Conservation (phyloP, 495 filamentous ascomycete genomes). For the Physcia stellaris region DNA sequence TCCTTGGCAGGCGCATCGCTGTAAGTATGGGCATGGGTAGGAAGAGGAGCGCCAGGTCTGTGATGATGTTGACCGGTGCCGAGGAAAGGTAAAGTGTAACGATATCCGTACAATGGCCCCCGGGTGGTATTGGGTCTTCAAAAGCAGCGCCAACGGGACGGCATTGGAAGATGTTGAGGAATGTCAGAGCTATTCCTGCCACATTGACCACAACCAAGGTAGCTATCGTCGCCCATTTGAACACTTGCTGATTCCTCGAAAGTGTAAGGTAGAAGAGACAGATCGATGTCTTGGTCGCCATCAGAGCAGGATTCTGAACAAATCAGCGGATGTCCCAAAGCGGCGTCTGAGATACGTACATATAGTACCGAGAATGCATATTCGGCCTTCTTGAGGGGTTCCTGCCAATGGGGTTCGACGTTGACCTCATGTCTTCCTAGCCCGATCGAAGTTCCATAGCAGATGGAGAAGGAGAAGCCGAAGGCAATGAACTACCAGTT, state of each 20-base stretch:
- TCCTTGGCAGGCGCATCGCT: conserved; percentile 63
- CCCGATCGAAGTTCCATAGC: conserved; percentile 54
- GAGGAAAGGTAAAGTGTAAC: conserved; percentile 74
- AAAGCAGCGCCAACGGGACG: conserved; percentile 55
- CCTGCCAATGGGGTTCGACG: conserved; percentile 33
- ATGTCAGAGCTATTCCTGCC: conserved; percentile 63
- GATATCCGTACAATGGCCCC: conserved; percentile 53
- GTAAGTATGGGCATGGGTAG: conserved; percentile 83
- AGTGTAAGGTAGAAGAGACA: conserved; percentile 76
- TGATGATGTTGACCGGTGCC: conserved; percentile 70
- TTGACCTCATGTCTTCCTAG: conserved; percentile 63
- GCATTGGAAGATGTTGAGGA: conserved; percentile 86
- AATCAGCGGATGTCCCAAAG: conserved; percentile 8
- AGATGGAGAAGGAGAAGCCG: conserved; percentile 63
- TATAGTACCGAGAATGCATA: conserved; percentile 80
- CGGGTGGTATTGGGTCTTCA: conserved; percentile 25
- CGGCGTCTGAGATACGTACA: conserved; percentile 31
- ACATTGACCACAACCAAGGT: conserved; percentile 62
- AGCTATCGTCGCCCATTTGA: conserved; percentile 54
- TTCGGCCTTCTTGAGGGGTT: conserved; percentile 47
- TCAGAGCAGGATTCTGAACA: conserved; percentile 69
- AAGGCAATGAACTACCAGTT: conserved; percentile 48
- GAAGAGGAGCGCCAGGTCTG: conserved; percentile 70
- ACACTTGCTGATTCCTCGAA: conserved; percentile 57
- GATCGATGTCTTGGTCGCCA: conserved; percentile 84